These are phyloP conservation scores for Lichtheimia hyalospora DNA, from an alignment of 371 early-diverging fungal species.

Conservation along the genomic window DNA sequence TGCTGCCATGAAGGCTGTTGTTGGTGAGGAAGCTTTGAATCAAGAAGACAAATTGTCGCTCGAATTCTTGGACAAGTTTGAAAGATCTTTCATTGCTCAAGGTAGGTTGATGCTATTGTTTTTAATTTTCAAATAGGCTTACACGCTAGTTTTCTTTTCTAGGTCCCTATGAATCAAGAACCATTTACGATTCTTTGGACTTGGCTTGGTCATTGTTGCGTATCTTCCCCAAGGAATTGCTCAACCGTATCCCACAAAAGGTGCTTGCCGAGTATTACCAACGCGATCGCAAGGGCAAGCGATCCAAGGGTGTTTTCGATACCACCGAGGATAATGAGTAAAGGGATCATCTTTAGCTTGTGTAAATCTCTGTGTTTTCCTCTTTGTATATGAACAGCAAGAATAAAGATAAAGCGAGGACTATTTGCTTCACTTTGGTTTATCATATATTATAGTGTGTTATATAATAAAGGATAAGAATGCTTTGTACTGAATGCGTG, in stretches of 20 bases:
- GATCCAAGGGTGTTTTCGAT: constrained; percentile 51
- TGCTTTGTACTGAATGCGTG: no score
- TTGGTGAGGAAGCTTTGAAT: constrained; percentile 99
- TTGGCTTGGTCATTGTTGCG: constrained; percentile 98
- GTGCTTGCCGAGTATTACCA: constrained; percentile 95
- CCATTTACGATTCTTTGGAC: constrained; percentile 98
- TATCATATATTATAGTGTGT: no score
- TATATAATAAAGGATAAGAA: no score
- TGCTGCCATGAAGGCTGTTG: constrained; percentile 99
- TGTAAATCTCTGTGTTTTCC: background rate
- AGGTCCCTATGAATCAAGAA: constrained; percentile 91
- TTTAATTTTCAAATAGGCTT: background rate
- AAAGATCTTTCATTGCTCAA: constrained; percentile 98
- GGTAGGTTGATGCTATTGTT: constrained; percentile 44
- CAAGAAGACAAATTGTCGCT: constrained; percentile 98
- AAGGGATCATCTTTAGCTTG: constrained; percentile 1
- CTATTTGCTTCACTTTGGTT: no score
- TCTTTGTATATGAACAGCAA: background rate
- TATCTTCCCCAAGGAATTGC: constrained; percentile 99
- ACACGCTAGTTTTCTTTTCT: constrained; percentile 12
- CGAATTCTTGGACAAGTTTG: constrained; percentile 99
- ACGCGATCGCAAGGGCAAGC: constrained; percentile 70
- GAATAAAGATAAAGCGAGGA: background rate
- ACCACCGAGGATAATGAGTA: constrained; percentile 44
- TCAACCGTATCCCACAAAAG: constrained; percentile 99